Base-by-base conservation (phyloP, 129 eudicot species). In the Flaveria sonorensis region DNA sequence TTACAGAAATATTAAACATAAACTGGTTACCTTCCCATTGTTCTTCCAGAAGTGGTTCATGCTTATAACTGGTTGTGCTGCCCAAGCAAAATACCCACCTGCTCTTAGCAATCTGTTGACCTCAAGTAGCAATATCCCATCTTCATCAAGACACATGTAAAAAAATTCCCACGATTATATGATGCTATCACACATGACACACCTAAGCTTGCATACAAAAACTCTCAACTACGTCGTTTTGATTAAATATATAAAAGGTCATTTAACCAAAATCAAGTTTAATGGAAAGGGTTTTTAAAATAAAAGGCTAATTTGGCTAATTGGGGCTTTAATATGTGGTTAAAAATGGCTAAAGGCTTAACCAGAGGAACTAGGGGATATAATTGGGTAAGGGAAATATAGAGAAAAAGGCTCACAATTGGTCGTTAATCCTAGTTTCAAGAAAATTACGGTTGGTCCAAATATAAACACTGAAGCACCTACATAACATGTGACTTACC, bases 1-100 rank as follows among this genome's bases (percentile, higher is more conserved):
- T 46, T 70, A 8, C n/a, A 36, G n/a, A 78, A 0, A 78, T 19
- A 42, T 43, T 21, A 79, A 65, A 62, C 21, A 63, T 43, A 18
- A 79, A 50, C 72, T 2, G 45, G 21, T 68, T 84, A 94, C 99
- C 99, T 87, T 86, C 91, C 99, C 97, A 94, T 81, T 94, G 99
- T 85, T 89, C 88, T 91, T 94, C 99, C 30, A 94, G 88, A 69
- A 85, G 86, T 47, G 95, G 75, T 83, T 94, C 96, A 81, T 94
- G 99, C 82, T 94, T 94, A 79, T 94, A 94, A 94, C 99, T 72
- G 99, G 99, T 48, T 94, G 97, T 47, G 97, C 99, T 0, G 99
- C 99, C 99, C 97, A 94, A 69, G 86, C 96, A 88, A 94, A 94
- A 77, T 94, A 94, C 63, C 98, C 97, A 70, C 97, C 99, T 2